Conservation (phyloP, 345 rosid species). For the Linum lewisii region DNA sequence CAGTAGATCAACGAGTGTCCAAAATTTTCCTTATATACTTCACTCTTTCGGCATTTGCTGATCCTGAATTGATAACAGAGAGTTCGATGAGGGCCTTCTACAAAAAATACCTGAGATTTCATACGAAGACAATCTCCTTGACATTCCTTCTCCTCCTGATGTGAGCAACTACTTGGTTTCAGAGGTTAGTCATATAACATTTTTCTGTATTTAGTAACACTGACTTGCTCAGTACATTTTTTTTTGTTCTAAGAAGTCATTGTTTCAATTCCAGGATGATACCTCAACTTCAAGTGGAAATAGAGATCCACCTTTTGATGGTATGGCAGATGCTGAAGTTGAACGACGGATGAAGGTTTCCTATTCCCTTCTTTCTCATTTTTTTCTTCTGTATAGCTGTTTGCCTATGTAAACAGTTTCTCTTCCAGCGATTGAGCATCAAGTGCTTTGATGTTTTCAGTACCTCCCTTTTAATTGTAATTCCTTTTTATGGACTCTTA, state of each 20-base stretch:
- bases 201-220: constrained; percentile 5
- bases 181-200: constrained; percentile 54
- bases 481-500: constrained; percentile 6
- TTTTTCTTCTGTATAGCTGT: not conserved
- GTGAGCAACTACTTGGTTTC: constrained; percentile 85
- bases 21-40: constrained; percentile 9
- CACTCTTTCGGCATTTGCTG: constrained; percentile 12
- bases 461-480: constrained; percentile 5
- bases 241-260: constrained; percentile 9
- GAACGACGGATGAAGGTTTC: constrained; percentile 78
- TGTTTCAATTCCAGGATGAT: constrained; percentile 56
- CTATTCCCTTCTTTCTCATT: constrained; percentile 5
- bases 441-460: not conserved
- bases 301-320: constrained; percentile 66
- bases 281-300: constrained; percentile 47
- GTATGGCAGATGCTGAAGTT: constrained; percentile 79
- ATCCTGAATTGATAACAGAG: constrained; percentile 46
- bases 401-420: not conserved
- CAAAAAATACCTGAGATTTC: constrained; percentile 65
- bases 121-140: constrained; percentile 67
- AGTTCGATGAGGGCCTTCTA: constrained; percentile 82
- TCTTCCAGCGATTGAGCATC: not conserved
- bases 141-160: constrained; percentile 82
- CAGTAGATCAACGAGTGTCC: constrained; percentile 9
- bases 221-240: constrained; percentile 1